Evolutionary conservation across 345 rosid genomes (phyloP).

Genomic region (Murraya paniculata): DNA sequence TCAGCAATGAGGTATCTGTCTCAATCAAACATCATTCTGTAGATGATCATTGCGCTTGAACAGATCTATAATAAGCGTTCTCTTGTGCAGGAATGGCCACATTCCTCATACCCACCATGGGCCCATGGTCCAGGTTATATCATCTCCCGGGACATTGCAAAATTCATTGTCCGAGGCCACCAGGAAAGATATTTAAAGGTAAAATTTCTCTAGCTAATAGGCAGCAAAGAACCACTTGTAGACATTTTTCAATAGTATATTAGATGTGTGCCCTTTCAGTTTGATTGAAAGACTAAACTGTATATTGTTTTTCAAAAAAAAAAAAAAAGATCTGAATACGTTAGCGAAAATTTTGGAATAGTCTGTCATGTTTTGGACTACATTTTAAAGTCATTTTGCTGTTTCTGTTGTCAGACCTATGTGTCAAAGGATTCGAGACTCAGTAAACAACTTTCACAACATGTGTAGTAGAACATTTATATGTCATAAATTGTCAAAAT

Average conservation of each 20-base stretch:
- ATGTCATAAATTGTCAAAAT: not conserved
- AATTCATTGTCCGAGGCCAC: slow-evolving; percentile 68
- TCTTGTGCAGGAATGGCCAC: slow-evolving; percentile 70
- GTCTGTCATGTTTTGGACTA: not conserved
- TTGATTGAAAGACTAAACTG: not conserved
- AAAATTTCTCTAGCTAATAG: slow-evolving; percentile 15
- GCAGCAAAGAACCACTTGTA: not conserved
- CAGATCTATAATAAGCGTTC: not conserved
- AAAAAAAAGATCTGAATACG: not conserved
- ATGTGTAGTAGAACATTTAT: not conserved
- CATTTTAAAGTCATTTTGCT: not conserved
- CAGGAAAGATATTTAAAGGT: slow-evolving; percentile 67
- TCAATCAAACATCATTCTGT: not conserved
- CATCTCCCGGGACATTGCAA: slow-evolving; percentile 70
- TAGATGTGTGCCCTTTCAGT: not conserved
- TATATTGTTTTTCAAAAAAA: not conserved
- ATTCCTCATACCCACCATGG: slow-evolving; percentile 82
- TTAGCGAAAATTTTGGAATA: not conserved
- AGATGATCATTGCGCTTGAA: slow-evolving; percentile 6
- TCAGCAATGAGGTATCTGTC: slow-evolving; percentile 58
- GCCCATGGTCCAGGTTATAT: slow-evolving; percentile 97
- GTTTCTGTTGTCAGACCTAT: not conserved
- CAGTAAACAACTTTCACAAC: not conserved
- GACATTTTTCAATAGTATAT: not conserved
- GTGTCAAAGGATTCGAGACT: not conserved